Percentiles rank a stretch among this genome's conserved stretches.
Conservation (phyloP, 129 eudicot genomes). For the Glebionis coronaria region DNA sequence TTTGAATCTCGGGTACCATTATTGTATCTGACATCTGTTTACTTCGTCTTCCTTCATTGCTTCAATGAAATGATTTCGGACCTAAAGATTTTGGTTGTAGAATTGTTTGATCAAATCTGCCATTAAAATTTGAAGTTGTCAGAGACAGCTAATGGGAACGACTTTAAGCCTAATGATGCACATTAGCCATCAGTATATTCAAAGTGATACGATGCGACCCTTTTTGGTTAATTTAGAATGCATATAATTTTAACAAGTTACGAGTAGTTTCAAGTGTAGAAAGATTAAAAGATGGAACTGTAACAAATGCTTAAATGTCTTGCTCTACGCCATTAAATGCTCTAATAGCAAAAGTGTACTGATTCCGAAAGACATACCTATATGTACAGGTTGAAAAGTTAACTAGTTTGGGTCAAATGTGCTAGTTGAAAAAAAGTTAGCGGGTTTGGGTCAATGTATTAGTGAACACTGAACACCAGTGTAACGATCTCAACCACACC, state of each 20-base stretch:
- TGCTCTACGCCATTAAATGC: not conserved
- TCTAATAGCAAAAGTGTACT: not conserved
- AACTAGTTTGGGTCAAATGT: too few species aligned
- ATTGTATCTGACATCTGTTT: slow-evolving; percentile 77
- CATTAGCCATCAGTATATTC: too few species aligned
- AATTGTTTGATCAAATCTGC: too few species aligned
- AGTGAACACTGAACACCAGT: too few species aligned
- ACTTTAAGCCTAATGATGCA: too few species aligned
- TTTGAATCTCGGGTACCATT: slow-evolving; percentile 78
- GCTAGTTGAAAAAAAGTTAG: too few species aligned
- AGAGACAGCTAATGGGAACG: too few species aligned
- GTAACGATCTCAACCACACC: not conserved
- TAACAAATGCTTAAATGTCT: not conserved
- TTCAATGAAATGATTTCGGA: too few species aligned
- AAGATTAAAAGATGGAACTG: not conserved
- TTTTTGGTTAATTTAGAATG: not conserved
- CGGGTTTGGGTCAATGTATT: too few species aligned
- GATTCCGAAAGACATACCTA: not conserved
- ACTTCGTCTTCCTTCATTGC: too few species aligned
- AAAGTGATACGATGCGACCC: not conserved
- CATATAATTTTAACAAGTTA: not conserved
- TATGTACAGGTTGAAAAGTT: not conserved
- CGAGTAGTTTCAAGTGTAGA: not conserved
- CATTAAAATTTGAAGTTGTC: too few species aligned
- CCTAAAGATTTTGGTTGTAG: too few species aligned